Evolutionary conservation across 2,329 filamentous ascomycete genomes (phyloP), one percentile per base, ranked within the genome.

Genomic region (Sclerotinia borealis): DNA sequence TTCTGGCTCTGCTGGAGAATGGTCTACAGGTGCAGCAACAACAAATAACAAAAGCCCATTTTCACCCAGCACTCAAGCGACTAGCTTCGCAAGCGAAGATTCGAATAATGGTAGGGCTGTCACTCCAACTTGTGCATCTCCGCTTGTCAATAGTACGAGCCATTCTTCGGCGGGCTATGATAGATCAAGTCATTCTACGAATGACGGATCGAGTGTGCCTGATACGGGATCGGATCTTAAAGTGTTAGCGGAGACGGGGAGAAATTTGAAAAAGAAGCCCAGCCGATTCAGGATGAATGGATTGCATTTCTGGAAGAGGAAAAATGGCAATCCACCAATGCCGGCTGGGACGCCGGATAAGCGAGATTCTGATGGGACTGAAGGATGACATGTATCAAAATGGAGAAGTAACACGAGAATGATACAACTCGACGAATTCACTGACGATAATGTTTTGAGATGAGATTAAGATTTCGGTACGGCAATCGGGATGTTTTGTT

Each of bases 21-120:
- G 84, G 83, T 81, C 82, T 3, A 85, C 83, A 4, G 84, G 87
- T 68, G 83, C 81, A 5, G 87, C 85, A 17, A 86, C 84, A 10
- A 85, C 84, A 1, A 87, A 84, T 1, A 81, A 83, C 56, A 86
- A 85, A 74, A 82, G 86, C 81, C 84, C 85, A 4, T 75, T 87
- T 41, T 87, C 85, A 29, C 85, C 85, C 2, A 87, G 85, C 72
- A 88, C 85, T 3, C 80, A 85, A 70, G 85, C 85, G 45, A 88
- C 85, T 22, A 88, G 85, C 73, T 84, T 88, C 66, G 81, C 85
- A 68, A 87, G 85, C 74, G 79, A 80, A n/a, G 67, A 67, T 31
- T 48, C 64, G 11, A 63, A 64, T 22, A 25, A 64, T 39, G 58
- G 65, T 55, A 63, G 64, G 31, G 47, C 65, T n/a, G 61, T 54